These are phyloP conservation scores for Leishmania gerbilli DNA, from an alignment of 208 protist genomes.

Conservation along the genomic window DNA sequence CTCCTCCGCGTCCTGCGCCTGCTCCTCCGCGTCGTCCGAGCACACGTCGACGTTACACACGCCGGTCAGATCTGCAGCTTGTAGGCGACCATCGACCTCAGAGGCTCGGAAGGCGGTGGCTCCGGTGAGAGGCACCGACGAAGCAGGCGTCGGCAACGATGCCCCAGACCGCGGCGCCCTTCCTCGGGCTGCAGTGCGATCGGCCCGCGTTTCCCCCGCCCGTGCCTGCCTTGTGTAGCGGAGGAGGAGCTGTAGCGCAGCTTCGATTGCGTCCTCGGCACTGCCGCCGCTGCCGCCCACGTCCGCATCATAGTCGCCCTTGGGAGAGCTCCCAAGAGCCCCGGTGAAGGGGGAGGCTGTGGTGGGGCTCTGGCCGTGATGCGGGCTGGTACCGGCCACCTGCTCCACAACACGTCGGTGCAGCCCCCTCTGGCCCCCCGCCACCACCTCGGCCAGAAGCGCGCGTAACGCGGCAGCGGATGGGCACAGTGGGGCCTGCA, in stretches of 20 bases:
- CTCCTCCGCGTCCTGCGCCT: slow-evolving; percentile 9
- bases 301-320: background rate
- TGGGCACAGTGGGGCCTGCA: slow-evolving; percentile 37
- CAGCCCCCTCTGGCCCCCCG: slow-evolving; percentile 14
- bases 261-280: slow-evolving; percentile 25
- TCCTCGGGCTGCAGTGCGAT: background rate
- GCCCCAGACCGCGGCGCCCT: background rate
- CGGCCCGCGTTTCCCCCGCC: background rate
- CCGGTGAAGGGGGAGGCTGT: background rate
- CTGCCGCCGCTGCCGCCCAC: slow-evolving; percentile 3
- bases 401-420: slow-evolving; percentile 23
- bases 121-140: background rate
- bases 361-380: background rate
- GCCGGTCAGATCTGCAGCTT: background rate
- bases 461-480: slow-evolving; percentile 9
- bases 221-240: slow-evolving; percentile 2
- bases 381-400: slow-evolving; percentile 8
- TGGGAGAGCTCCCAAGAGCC: background rate
- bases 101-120: background rate
- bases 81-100: background rate
- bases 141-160: background rate
- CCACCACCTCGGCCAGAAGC: slow-evolving; percentile 35
- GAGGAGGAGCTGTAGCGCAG: slow-evolving; percentile 23
- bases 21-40: slow-evolving; percentile 14
- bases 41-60: slow-evolving; percentile 17